phyloP scores from a whole-genome alignment of 139 green algal genomes.

The Picochlorum sp. region DNA sequence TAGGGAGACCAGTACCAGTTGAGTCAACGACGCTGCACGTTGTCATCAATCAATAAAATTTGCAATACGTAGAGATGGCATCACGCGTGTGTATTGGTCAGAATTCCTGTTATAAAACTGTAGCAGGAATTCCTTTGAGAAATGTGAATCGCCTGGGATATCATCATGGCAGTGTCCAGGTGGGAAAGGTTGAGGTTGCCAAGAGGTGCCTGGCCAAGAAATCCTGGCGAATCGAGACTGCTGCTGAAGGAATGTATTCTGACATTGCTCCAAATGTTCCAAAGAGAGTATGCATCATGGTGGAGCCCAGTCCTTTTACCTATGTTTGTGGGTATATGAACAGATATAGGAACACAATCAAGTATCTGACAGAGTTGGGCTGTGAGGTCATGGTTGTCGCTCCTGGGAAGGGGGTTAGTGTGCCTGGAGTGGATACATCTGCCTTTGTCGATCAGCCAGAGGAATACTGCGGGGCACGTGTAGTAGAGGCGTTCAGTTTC shows the following conservation, averaged over 20 bases:
- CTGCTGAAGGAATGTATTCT: not conserved
- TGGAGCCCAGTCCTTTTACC: conserved; percentile 31
- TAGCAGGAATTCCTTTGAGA: too few relatives aligned
- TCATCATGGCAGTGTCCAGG: too few relatives aligned
- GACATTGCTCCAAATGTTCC: not conserved
- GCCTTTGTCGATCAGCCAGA: conserved; percentile 26
- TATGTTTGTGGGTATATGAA: conserved; percentile 41
- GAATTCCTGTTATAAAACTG: too few relatives aligned
- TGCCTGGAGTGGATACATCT: conserved; percentile 24
- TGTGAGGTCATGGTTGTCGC: conserved; percentile 30
- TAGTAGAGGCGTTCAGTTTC: conserved; percentile 28
- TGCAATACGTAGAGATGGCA: too few relatives aligned
- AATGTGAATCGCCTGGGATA: too few relatives aligned
- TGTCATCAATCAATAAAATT: too few relatives aligned
- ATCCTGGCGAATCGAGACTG: not conserved
- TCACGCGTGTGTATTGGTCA: too few relatives aligned
- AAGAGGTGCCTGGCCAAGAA: too few relatives aligned
- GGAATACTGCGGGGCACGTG: conserved; percentile 19
- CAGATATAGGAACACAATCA: conserved; percentile 30
- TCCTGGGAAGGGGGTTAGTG: conserved; percentile 17
- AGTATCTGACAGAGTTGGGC: conserved; percentile 23
- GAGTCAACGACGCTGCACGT: too few relatives aligned
- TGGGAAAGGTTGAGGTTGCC: too few relatives aligned
- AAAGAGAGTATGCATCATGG: conserved; percentile 29
- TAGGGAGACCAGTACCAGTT: too few relatives aligned